phyloP scores from a whole-genome alignment of 305 asterid genomes.

The Fraxinus dipetala region DNA sequence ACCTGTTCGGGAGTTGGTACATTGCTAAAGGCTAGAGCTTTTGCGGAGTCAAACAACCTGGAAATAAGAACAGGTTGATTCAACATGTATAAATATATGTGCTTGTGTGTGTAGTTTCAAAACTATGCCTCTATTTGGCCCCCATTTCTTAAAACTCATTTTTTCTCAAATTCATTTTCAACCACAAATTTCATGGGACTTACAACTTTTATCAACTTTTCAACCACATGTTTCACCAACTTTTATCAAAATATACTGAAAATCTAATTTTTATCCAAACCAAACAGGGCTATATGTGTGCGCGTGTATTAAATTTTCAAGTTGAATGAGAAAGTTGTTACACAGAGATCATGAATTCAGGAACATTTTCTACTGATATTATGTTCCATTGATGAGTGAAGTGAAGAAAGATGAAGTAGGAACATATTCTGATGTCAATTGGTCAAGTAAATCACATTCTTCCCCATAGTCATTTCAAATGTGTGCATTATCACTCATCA shows the following conservation, averaged over 20 bases:
- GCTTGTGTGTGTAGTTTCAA: not conserved
- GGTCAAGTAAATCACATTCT: not conserved
- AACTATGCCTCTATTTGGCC: not conserved
- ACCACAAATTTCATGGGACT: not conserved
- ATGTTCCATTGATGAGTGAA: not conserved
- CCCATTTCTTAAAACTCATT: not conserved
- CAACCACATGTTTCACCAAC: not conserved
- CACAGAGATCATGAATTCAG: conserved; percentile 8
- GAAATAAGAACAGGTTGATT: conserved; percentile 8
- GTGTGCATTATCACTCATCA: not conserved
- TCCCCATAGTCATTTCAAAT: not conserved
- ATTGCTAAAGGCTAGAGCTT: conserved; percentile 77
- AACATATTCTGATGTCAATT: not conserved
- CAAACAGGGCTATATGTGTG: not conserved
- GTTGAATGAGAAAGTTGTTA: conserved; percentile 1
- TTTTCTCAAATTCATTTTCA: not conserved
- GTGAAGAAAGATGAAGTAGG: not conserved
- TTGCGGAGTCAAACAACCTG: conserved; percentile 92
- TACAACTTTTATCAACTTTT: not conserved
- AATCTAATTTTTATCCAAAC: not conserved
- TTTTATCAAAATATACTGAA: not conserved
- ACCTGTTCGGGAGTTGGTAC: conserved; percentile 78
- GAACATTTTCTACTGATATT: not conserved
- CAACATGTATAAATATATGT: not conserved
- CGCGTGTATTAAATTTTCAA: not conserved